Evolutionary conservation across 1,284 basidiomycete genomes (phyloP).

Genomic region (Cryptococcus wingfieldii): DNA sequence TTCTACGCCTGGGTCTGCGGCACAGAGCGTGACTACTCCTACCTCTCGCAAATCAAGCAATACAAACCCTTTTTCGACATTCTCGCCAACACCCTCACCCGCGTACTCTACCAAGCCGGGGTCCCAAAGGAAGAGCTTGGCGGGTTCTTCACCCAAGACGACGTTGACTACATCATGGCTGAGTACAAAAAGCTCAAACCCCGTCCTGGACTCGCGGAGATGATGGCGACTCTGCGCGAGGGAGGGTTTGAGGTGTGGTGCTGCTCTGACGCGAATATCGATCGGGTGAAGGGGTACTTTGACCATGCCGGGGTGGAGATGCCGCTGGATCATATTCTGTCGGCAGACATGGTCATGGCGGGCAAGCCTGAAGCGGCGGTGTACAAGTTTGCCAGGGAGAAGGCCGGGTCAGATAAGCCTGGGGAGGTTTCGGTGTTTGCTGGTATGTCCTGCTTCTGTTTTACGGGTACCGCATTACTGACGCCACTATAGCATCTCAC

Average conservation of each 20-base stretch:
- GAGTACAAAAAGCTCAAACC: conserved; percentile 25
- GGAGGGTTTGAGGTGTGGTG: conserved; percentile 32
- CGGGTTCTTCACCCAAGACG: conserved; percentile 22
- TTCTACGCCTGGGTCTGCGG: conserved; percentile 27
- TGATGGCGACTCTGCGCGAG: conserved; percentile 26
- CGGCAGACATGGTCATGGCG: conserved; percentile 27
- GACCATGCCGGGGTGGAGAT: conserved; percentile 26
- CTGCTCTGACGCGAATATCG: conserved; percentile 26
- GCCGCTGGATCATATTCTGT: conserved; percentile 27
- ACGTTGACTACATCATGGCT: conserved; percentile 22
- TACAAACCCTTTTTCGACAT: conserved; percentile 29
- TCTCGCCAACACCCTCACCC: conserved; percentile 20
- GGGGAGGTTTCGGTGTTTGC: conserved; percentile 34
- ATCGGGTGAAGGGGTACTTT: conserved; percentile 34
- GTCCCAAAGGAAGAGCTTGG: conserved; percentile 16
- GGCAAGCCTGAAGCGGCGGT: conserved; percentile 29
- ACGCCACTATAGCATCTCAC: conserved; percentile 16
- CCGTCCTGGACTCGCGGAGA: conserved; percentile 21
- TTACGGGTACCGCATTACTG: neutral
- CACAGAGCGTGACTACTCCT: conserved; percentile 30
- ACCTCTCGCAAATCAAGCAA: conserved; percentile 28
- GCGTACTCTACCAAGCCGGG: conserved; percentile 29
- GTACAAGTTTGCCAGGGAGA: conserved; percentile 31
- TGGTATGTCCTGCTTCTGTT: conserved; percentile 12
- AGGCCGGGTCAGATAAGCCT: conserved; percentile 22